A percentile compares a stretch with the other conserved stretches of the same genome.
These are phyloP conservation scores for Exophiala viscosa DNA, from an alignment of 2,329 filamentous ascomycete species.

Conservation along the genomic window DNA sequence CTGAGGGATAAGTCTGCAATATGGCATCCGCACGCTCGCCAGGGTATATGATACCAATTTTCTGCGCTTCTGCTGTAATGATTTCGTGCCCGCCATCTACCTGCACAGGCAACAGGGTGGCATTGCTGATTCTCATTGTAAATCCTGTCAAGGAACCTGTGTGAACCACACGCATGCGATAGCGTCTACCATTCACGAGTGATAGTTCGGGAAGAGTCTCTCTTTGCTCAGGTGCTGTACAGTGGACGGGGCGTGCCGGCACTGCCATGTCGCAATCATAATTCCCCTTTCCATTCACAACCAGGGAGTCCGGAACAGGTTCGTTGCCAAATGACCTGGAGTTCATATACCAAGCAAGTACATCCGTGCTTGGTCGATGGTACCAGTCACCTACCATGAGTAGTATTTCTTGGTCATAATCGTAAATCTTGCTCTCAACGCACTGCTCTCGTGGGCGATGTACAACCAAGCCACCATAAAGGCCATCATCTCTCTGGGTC, in stretches of 20 bases:
- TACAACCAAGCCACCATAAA: constrained; percentile 63
- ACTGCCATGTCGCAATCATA: constrained; percentile 48
- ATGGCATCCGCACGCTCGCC: constrained; percentile 46
- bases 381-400: constrained; percentile 52
- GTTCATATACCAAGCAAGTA: constrained; percentile 44
- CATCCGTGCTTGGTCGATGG: constrained; percentile 40
- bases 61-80: constrained; percentile 29
- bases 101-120: constrained; percentile 40
- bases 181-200: constrained; percentile 29
- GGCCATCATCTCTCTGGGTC: constrained; percentile 62
- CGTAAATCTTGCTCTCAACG: constrained; percentile 17
- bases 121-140: constrained; percentile 34
- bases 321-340: constrained; percentile 52
- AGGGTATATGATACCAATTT: constrained; percentile 42
- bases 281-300: constrained; percentile 64
- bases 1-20: constrained; percentile 20
- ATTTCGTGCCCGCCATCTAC: constrained; percentile 41
- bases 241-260: constrained; percentile 45
- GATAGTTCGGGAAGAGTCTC: constrained; percentile 29
- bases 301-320: constrained; percentile 61
- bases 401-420: constrained; percentile 41
- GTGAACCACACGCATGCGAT: constrained; percentile 66
- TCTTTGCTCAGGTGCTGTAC: constrained; percentile 29
- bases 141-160: constrained; percentile 64
- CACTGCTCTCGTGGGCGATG: constrained; percentile 52